A percentile compares a stretch with the other conserved stretches of the same genome.
These are phyloP conservation scores for Neonectria ditissima DNA, from an alignment of 2,329 filamentous ascomycete genomes.

Conservation along the genomic window DNA sequence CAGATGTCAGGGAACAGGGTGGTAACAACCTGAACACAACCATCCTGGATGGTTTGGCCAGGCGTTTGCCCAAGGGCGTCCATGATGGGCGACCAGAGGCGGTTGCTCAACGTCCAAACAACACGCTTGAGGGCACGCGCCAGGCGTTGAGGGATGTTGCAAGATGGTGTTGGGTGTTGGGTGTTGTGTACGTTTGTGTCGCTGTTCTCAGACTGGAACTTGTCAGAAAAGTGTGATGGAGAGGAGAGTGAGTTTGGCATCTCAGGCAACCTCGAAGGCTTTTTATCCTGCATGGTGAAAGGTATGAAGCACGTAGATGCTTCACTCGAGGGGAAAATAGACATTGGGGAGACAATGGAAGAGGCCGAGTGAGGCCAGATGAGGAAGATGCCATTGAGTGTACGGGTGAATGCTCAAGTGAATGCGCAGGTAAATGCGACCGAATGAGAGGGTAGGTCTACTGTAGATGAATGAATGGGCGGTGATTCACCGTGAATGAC, in stretches of 20 bases:
- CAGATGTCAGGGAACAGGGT: constrained; percentile 61
- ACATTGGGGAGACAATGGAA: neutral
- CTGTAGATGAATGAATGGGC: neutral
- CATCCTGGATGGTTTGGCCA: constrained; percentile 14
- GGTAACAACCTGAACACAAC: constrained; percentile 32
- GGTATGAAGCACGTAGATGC: neutral
- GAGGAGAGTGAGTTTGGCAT: neutral
- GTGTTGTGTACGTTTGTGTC: neutral
- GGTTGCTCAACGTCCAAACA: neutral
- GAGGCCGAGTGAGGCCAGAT: neutral
- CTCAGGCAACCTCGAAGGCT: neutral
- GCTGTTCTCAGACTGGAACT: neutral
- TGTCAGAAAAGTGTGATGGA: constrained; percentile 27
- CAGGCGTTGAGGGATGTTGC: neutral
- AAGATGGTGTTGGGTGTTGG: neutral
- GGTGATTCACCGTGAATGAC: neutral
- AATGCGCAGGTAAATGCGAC: neutral
- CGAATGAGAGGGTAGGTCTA: neutral
- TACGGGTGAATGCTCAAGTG: neutral
- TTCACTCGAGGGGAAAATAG: neutral
- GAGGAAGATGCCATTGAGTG: neutral
- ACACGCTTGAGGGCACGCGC: neutral
- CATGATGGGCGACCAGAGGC: constrained; percentile 20
- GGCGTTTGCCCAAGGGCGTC: constrained; percentile 9
- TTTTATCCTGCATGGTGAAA: neutral